Base-by-base conservation (phyloP, 768 basidiomycete species). In the Thelephora ganbajun region DNA sequence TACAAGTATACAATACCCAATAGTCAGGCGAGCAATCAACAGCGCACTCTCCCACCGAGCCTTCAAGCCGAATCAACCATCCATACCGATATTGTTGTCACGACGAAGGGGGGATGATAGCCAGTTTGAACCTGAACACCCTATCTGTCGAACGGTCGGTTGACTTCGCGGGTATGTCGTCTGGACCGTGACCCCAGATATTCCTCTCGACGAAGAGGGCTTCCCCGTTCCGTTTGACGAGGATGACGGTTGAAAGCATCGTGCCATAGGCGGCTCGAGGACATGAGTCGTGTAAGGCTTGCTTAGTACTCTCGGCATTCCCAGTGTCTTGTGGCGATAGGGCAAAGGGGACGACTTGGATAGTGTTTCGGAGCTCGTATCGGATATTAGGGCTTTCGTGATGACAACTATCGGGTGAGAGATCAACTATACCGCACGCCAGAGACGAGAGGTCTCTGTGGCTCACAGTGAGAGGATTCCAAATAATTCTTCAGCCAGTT, bases 171-270 rank as follows among this genome's bases (percentile, higher is more conserved):
- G 67, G 64, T 50, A 56, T 58, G 18, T 69, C 77, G 23, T 71
- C 63, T 4, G 54, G 44, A 36, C 53, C 62, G 46, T 75, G 55
- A 46, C 57, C 59, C 80, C 80, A 88, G 22, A 76, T 66, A 56
- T 89, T 85, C 42, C 82, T 66, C 60, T 90, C 87, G 41, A 82
- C 66, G 55, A 86, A 88, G 14, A 76, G 48, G 7, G 73, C 83
- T 39, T 70, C 61, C 22, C 83, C 80, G 45, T 69, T 68, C 51
- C 70, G 73, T 48, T 69, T 68, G 16, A 90, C 66, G 48, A 90
- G 71, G 44, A 90, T 57, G 35, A 85, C 74, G 2, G 82, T 87
- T 37, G 86, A 74, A 46, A 83, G 61, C 13, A 86, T 79, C 33
- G 87, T 90, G 39, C 73, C 86, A 56, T 84, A 86, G 50, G 58